Percentiles rank a stretch among this genome's conserved stretches.
These are phyloP conservation scores for Fusarium tuaranense DNA, from an alignment of 2,329 filamentous ascomycete genomes.

Conservation along the genomic window DNA sequence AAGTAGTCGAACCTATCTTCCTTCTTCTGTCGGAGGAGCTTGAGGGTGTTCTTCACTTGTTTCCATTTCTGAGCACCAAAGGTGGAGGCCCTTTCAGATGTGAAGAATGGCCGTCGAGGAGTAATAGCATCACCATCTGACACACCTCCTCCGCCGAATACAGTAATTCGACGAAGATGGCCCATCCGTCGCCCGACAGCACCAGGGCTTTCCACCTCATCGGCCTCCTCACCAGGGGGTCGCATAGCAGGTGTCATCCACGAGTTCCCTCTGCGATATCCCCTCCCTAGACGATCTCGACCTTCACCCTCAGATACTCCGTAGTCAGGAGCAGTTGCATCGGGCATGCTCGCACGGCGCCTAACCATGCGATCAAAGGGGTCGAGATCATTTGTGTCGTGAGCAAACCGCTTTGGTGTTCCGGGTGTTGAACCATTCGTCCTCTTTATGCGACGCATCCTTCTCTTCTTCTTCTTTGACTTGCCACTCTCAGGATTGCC, in stretches of 20 bases:
- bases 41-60: constrained; percentile 90
- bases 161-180: constrained; percentile 74
- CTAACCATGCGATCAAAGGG: constrained; percentile 64
- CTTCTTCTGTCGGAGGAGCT: constrained; percentile 82
- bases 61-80: constrained; percentile 89
- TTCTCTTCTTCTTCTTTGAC: constrained; percentile 68
- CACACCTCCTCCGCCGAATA: constrained; percentile 72
- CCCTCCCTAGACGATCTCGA: constrained; percentile 66
- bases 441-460: constrained; percentile 68
- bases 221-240: constrained; percentile 60
- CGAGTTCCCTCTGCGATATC: constrained; percentile 68
- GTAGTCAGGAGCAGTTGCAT: constrained; percentile 67
- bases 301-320: constrained; percentile 82
- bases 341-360: constrained; percentile 75
- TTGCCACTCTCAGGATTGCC: constrained; percentile 54
- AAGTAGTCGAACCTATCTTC: constrained; percentile 91
- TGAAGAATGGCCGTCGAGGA: constrained; percentile 68
- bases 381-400: constrained; percentile 55
- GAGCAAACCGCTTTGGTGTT: constrained; percentile 65
- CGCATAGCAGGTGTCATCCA: constrained; percentile 66
- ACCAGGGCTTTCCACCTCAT: constrained; percentile 65
- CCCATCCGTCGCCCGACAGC: constrained; percentile 64
- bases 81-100: constrained; percentile 76
- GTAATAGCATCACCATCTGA: constrained; percentile 73
- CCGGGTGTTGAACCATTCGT: constrained; percentile 73